Conservation (phyloP, 257 asterid genomes). For the Thymus quinquecostatus region DNA sequence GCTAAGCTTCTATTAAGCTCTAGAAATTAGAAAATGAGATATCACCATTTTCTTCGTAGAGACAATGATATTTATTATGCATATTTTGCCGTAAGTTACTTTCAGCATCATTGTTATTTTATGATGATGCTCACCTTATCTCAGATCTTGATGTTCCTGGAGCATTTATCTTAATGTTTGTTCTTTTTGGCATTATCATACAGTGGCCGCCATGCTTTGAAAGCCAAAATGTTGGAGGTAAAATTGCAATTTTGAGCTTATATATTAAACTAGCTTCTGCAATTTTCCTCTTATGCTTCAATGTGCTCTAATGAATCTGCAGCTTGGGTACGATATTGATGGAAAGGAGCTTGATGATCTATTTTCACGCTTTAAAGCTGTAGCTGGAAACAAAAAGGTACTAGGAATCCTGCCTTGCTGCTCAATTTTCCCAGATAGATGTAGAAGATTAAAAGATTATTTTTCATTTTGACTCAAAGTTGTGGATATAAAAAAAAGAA, state of each 20-base stretch:
- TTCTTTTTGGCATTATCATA: constrained; percentile 27
- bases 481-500: not conserved
- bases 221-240: constrained; percentile 89
- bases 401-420: constrained; percentile 17
- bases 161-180: constrained; percentile 17
- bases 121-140: not conserved
- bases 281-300: constrained; percentile 19
- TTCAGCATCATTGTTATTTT: constrained; percentile 5
- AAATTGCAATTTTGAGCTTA: constrained; percentile 29
- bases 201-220: constrained; percentile 99
- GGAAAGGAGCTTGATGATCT: constrained; percentile 89
- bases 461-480: constrained; percentile 15
- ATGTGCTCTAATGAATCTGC: constrained; percentile 27
- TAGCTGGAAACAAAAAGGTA: constrained; percentile 96
- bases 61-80: not conserved
- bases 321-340: constrained; percentile 93
- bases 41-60: constrained; percentile 1
- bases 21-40: not conserved
- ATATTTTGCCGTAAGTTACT: not conserved
- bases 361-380: constrained; percentile 86
- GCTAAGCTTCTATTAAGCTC: not conserved
- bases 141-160: constrained; percentile 19
- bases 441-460: not conserved
- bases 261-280: constrained; percentile 12
- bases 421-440: constrained; percentile 16